Base-by-base conservation (phyloP, 352 stramenopile genomes). In the Phytophthora quininea region DNA sequence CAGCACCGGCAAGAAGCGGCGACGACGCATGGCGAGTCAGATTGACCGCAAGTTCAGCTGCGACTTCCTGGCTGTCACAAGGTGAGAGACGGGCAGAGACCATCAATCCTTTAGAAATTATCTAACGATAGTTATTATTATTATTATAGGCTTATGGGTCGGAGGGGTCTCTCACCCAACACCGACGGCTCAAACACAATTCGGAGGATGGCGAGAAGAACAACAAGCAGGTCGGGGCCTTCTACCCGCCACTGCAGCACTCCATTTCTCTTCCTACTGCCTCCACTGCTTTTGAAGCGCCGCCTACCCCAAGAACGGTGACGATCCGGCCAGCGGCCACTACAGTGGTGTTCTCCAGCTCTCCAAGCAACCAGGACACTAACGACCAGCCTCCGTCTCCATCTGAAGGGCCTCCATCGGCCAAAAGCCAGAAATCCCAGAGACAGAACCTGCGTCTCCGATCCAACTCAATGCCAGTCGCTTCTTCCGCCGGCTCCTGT, bases 41-140 rank as follows among this genome's bases (percentile, higher is more conserved):
- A 95, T 95, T 53, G 87, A 95, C 68, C 84, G 87, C 54, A 95
- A 93, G 60, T 92, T 79, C 50, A 77, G 74, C 14, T 95, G 87
- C 61, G 80, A 73, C 84, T 82, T 49, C 71, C 74, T 4, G 78
- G 76, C 2, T 91, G 82, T 50, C 60, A 73, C 37, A 95, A 95
- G 79, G 84, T 92, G 56, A 48, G 29, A n/a, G n/a, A n/a, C n/a
- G n/a, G n/a, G n/a, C n/a, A n/a, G n/a, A n/a, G n/a, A n/a, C n/a
- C n/a, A n/a, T n/a, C n/a, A n/a, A n/a, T n/a, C n/a, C n/a, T n/a
- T n/a, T n/a, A n/a, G n/a, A n/a, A n/a, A n/a, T 45, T 32, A 40
- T 42, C 35, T 40, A 40, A 40, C 35, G n/a, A n/a, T 10, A 40
- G 32, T 24, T 62, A 54, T 27, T 54, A 54, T 45, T n/a, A 12